Evolutionary conservation across 306 rosid genomes (phyloP), one percentile per base, ranked within the genome.

Genomic region (Cicer pinnatifidum): DNA sequence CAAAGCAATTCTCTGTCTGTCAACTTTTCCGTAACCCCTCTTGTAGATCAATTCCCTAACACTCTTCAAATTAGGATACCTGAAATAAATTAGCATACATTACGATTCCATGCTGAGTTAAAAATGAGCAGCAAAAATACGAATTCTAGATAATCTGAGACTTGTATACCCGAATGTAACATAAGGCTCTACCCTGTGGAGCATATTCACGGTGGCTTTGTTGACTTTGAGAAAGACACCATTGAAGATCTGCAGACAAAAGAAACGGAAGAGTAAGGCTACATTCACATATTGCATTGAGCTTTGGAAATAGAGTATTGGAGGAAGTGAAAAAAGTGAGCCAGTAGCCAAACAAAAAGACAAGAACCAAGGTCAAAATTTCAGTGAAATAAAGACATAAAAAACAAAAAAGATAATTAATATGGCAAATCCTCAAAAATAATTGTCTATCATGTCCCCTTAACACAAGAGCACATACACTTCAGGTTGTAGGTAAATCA

Each of bases 181-280:
- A 69, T 84, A 92, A 0, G 96, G 96, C 79, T 89, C 97, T 1
- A 89, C 91, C 89, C 89, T 84, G 67, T 75, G 93, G 10, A 92
- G 81, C 91, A 89, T 89, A 73, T 89, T 88, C 74, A 88, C 9
- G 5, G 91, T 89, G 3, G 93, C 97, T 78, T 92, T 89, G 90
- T 92, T 89, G 3, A 88, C 96, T 80, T 92, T 89, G 71, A 92
- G 89, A 63, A 89, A 89, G 38, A 88, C 90, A 0, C 93, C 97
- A 53, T 86, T 88, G 37, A 89, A 92, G 38, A 88, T 85, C 90
- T 89, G 86, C 52, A 44, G 3, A 16, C 67, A 72, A n/a, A 37
- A 45, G 9, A 20, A 20, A 3, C 3, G 12, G 5, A 28, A 9
- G 7, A 53, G 46, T 57, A 74, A 73, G 15, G 53, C 20, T 15